phyloP scores from a whole-genome alignment of 2,329 filamentous ascomycete genomes.

The Trichoderma semiorbis region DNA sequence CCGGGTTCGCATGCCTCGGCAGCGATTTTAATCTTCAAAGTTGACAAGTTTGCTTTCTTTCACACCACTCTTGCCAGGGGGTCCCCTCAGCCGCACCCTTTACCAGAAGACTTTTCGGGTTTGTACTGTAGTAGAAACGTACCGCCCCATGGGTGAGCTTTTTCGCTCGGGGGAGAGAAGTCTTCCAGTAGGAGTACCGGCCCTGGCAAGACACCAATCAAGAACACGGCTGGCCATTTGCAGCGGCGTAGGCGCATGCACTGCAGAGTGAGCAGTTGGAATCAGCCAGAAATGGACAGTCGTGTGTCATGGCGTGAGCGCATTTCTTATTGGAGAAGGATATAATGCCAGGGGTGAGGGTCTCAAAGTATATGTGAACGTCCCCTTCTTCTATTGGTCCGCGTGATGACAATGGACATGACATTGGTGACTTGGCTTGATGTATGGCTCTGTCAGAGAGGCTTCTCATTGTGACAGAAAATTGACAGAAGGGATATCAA shows the following conservation, averaged over 20 bases:
- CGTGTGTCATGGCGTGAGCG: constrained; percentile 27
- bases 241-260: constrained; percentile 24
- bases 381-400: constrained; percentile 2
- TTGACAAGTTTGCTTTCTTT: background rate
- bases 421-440: constrained; percentile 2
- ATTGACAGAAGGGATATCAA: background rate
- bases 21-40: background rate
- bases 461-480: constrained; percentile 1
- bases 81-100: background rate
- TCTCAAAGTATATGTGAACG: background rate
- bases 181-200: background rate
- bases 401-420: background rate
- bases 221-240: constrained; percentile 27
- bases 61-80: background rate
- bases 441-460: background rate
- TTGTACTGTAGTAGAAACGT: background rate
- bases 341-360: constrained; percentile 17
- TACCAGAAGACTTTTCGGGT: background rate
- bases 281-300: constrained; percentile 29
- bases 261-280: constrained; percentile 28
- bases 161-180: background rate
- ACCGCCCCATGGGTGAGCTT: background rate
- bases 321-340: constrained; percentile 29
- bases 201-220: background rate
- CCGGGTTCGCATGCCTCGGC: constrained; percentile 2